A percentile compares a stretch with the other conserved stretches of the same genome.
These are phyloP conservation scores for Euptelea pleiosperma DNA, from an alignment of 164 flowering plant species.

Conservation along the genomic window DNA sequence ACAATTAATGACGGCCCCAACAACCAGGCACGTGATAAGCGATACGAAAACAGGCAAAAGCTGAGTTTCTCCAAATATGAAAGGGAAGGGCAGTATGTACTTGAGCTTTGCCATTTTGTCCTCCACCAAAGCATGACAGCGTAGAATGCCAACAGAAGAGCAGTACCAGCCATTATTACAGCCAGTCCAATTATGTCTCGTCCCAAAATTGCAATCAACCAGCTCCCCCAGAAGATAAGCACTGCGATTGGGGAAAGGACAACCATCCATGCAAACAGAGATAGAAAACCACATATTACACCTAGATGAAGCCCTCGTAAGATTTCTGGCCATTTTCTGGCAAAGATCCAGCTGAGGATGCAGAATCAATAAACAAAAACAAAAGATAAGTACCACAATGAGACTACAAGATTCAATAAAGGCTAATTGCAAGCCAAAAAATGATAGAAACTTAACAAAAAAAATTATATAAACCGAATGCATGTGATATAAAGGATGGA, in stretches of 20 bases:
- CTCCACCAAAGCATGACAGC: constrained; percentile 99
- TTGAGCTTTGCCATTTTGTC: constrained; percentile 99
- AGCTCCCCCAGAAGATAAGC: constrained; percentile 80
- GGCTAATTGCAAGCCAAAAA: too few species aligned
- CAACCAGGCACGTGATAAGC: too few species aligned
- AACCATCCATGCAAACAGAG: constrained; percentile 67
- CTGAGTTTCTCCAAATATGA: background rate
- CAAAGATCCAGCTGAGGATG: constrained; percentile 91
- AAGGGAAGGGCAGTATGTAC: constrained; percentile 46
- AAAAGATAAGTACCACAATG: too few species aligned
- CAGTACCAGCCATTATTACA: constrained; percentile 93
- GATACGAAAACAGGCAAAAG: background rate
- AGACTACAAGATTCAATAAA: too few species aligned
- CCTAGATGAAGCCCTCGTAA: constrained; percentile 77
- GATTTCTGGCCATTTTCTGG: constrained; percentile 89
- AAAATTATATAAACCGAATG: too few species aligned
- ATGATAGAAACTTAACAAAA: too few species aligned
- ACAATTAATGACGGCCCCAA: background rate
- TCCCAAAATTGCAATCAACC: constrained; percentile 68
- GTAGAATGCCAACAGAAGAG: constrained; percentile 88
- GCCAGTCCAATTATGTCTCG: constrained; percentile 92
- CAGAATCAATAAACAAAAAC: background rate
- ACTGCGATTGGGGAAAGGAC: constrained; percentile 81
- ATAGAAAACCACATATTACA: constrained; percentile 63
- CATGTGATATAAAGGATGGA: too few species aligned